Base-by-base conservation (phyloP, 2,329 filamentous ascomycete genomes). In the Claviceps digitariae region DNA sequence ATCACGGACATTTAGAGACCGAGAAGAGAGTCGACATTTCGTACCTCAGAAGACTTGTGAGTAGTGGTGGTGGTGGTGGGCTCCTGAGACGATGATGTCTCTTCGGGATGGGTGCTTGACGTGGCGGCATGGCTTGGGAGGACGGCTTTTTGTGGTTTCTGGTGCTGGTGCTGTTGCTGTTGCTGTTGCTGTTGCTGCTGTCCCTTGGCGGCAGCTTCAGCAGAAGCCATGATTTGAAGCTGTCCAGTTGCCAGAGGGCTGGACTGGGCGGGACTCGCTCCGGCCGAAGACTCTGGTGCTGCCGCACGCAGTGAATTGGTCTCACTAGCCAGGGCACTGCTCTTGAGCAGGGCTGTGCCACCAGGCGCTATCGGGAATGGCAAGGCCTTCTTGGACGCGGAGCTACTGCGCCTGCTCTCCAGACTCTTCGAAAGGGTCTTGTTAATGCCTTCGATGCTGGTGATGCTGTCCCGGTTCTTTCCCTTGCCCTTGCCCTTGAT, bases 391-490 rank as follows among this genome's bases (percentile, higher is more conserved):
- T 86, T 90, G 54, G 87, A 94, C 52, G 79, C 85, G 15, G 86
- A 87, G 68, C 90, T 96, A 65, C 88, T 95, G 45, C 91, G 84
- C 51, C 91, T 83, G 68, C 87, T 95, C 66, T 96, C 90, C 27
- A 97, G 78, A 66, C 88, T 95, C 71, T 88, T 94, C 55, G 84
- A 90, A 15, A 90, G 72, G 6, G 84, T 88, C 69, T 84, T 86
- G 62, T 85, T 87, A 50, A 87, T 84, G 25, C 82, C 84, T 58
- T 85, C 84, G 55, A 86, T 85, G 55, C 79, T 81, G 15, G 77
- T 72, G 31, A 76, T 71, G 53, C 73, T 68, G 45, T 73, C 71
- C 12, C 69, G 64, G 23, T 66, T 68, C 62, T 69, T 72, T 50
- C 70, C 72, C 64, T 21, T 21, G 40, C 40, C 40, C 41, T 76